Evolutionary conservation across 1,284 basidiomycete genomes (phyloP).

Genomic region (Anthracocystis walkeri): DNA sequence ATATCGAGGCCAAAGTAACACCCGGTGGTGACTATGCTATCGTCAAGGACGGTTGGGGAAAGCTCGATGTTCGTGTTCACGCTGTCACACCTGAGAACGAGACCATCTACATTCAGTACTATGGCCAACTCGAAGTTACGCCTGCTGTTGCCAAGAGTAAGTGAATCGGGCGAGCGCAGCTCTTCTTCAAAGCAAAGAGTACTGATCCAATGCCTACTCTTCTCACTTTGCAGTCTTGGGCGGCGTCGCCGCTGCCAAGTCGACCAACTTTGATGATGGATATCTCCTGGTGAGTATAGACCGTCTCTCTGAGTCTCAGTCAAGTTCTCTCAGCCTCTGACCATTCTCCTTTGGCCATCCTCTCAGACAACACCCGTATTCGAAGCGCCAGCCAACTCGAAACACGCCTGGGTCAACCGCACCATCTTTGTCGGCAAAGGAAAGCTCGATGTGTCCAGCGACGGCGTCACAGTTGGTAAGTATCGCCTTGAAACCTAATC

Average conservation of each 20-base stretch:
- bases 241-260: constrained; percentile 25
- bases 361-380: constrained; percentile 33
- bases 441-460: constrained; percentile 18
- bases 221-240: constrained; percentile 18
- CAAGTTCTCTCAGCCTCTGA: not conserved
- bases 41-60: constrained; percentile 43
- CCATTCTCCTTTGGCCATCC: not conserved
- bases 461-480: constrained; percentile 34
- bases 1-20: constrained; percentile 34
- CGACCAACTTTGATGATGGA: constrained; percentile 40
- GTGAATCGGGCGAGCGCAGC: not conserved
- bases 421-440: constrained; percentile 49
- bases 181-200: not conserved
- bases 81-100: constrained; percentile 36
- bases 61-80: constrained; percentile 45
- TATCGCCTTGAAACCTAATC: not conserved
- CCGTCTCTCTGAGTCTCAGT: not conserved
- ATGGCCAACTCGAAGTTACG: constrained; percentile 38
- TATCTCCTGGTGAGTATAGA: constrained; percentile 35
- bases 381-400: constrained; percentile 34
- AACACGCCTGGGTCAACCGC: constrained; percentile 46
- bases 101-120: constrained; percentile 43
- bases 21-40: constrained; percentile 45
- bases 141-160: constrained; percentile 33
- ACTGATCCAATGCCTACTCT: not conserved